Base-by-base conservation (phyloP, 169 alveolate species). In the Eimeria praecox region DNA sequence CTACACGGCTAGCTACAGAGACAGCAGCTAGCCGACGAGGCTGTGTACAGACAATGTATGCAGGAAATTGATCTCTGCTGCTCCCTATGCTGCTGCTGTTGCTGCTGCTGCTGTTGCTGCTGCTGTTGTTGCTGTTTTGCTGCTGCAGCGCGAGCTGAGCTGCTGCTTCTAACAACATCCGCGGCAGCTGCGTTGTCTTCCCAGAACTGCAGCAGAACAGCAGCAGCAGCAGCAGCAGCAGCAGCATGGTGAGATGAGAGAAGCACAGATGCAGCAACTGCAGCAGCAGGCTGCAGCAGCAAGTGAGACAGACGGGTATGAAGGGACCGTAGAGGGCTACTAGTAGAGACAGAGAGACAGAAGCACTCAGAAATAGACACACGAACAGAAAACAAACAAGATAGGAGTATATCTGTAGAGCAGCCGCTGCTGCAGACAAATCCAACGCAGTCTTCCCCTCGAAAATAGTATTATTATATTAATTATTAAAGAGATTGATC, bases 1-100 rank as follows among this genome's bases (percentile, higher is more conserved):
- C 98, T 46, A 99, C 99, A 96, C 99, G 98, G 96, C 99, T 98
- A 42, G 99, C 99, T 3, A 99, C 99, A 44, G 99, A 98, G 59
- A 99, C 99, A 0, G 99, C 99, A 5, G 99, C 99, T 24, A 99
- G 99, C 95, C 99, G 98, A 88, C 99, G 98, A 40, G 99, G 99
- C 97, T 99, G 99, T 24, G 99, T 99, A 97, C 99, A 99, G 24
- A 99, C 99, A 30, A 99, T 99, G 90, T 97, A 98, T 49, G 98
- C 99, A 52, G 90, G 78, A 80, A 94, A 96, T 38, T 98, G 97
- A 94, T 98, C 98, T 2, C 54, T 89, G 82, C 54, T 59, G 82
- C 33, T 80, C 44, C 64, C 98, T 2, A 30, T 89, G 82, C 54
- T 59, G 82, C 33, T 80, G 62, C 64, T 49, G 46, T 14, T 66